Base-by-base conservation (phyloP, 192 early-diverging fungal species). In the Geranomyces variabilis region DNA sequence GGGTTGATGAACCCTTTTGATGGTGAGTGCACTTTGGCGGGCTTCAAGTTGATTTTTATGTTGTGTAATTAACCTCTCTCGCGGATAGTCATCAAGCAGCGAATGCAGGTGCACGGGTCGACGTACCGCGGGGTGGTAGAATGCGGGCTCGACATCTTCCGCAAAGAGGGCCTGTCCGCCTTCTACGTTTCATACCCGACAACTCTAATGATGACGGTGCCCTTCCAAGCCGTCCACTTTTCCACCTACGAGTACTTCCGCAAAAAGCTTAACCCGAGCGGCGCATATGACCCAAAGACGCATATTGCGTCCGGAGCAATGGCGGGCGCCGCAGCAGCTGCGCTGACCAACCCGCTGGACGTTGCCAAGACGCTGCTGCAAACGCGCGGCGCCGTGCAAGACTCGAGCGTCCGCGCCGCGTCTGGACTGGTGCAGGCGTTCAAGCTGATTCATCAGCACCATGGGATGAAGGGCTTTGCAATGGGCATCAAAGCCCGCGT, bases 1-100 rank as follows among this genome's bases (percentile, higher is more conserved):
- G 89, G 91, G 6, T 79, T 99, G 49, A 93, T 96, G 91, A 99
- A 93, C 73, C 96, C 96, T 14, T 99, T 99, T 81, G 96, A 99
- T 79, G 96, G 88, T 89, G 71, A 55, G 80, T 65, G 26, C 36
- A 49, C 19, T 65, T 33, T 63, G 1, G 34, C 5, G 41, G 33
- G 5, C 17, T 24, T 21, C 49, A 24, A 60, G 28, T 57, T 22
- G 10, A 10, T 24, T 57, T n/a, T 9, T 9, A 57, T 9, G 9
- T 19, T 19, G 10, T 47, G 46, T 47, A 47, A 10, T 10, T 19
- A 47, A 47, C 46, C 19, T 47, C 19, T 19, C 46, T 10, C 46
- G 46, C 46, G 10, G 19, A 47, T 19, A 90, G 83, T 98, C 19
- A 84, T 96, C 77, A 98, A 98, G 75, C 96, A 98, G 79, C 86